Percentiles rank a stretch among this genome's conserved stretches.
Conservation (phyloP, 208 protist genomes). For the Leptomonas pyrrhocoris region DNA sequence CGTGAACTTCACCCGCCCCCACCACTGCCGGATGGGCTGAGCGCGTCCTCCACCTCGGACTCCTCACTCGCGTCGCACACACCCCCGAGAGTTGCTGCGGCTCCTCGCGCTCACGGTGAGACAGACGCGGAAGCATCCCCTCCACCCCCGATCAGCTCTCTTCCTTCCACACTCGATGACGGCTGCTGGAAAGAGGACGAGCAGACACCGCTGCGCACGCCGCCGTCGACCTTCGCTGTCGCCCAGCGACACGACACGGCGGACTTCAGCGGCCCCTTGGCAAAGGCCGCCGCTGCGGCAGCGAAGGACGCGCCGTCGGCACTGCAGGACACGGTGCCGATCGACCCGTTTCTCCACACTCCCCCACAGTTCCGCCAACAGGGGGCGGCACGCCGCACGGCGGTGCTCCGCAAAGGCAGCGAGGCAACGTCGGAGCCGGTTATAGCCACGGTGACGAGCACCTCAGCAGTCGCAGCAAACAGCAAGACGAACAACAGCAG, state of each 20-base stretch:
- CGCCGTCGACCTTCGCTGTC: background rate
- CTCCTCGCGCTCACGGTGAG: background rate
- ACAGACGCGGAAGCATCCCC: background rate
- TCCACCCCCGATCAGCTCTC: constrained; percentile 6
- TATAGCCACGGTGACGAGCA: too few relatives aligned
- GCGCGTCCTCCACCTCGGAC: background rate
- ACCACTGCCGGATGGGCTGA: background rate
- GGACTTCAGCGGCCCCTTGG: background rate
- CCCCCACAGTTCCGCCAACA: constrained; percentile 18
- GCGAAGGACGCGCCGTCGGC: background rate
- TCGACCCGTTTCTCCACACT: constrained; percentile 37
- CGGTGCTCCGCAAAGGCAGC: background rate
- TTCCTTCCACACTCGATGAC: constrained; percentile 35
- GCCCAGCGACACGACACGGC: background rate
- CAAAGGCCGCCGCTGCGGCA: background rate
- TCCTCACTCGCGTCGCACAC: constrained; percentile 9
- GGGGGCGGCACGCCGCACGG: background rate
- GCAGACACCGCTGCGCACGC: constrained; percentile 13
- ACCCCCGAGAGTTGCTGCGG: background rate
- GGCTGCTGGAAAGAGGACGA: constrained; percentile 32
- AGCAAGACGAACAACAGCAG: background rate
- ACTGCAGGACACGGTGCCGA: constrained; percentile 17
- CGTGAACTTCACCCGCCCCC: constrained; percentile 7
- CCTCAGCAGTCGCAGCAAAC: background rate
- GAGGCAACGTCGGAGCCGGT: background rate